These are phyloP conservation scores for Colletotrichum theobromicola DNA, from an alignment of 2,329 filamentous ascomycete genomes.

Conservation along the genomic window DNA sequence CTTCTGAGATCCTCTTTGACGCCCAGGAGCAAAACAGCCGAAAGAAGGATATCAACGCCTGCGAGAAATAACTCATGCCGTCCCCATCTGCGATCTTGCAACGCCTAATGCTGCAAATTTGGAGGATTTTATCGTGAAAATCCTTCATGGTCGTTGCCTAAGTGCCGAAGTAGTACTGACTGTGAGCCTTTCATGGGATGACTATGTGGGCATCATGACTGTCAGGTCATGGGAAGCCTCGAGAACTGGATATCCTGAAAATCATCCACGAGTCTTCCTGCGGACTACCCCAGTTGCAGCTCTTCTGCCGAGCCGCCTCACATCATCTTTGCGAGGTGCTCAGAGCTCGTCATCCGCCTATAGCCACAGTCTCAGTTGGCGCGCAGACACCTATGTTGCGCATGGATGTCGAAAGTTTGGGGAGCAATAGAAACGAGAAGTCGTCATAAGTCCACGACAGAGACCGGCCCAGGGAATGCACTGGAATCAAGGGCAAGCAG, in stretches of 20 bases:
- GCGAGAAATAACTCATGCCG: neutral
- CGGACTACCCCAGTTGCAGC: neutral
- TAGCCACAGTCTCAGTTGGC: neutral
- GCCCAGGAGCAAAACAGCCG: neutral
- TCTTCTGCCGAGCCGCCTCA: neutral
- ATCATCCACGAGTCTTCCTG: neutral
- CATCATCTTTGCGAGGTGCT: neutral
- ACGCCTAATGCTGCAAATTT: neutral
- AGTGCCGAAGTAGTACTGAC: neutral
- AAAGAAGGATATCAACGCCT: neutral
- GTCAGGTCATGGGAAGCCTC: neutral
- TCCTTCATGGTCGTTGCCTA: neutral
- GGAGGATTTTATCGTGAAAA: neutral
- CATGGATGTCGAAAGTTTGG: neutral
- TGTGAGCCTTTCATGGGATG: neutral
- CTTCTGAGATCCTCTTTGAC: neutral
- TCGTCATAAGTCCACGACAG: neutral
- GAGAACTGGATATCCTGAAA: neutral
- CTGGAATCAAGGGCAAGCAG: neutral
- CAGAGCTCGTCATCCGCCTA: neutral
- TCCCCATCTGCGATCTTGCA: constrained; percentile 5
- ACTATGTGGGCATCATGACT: neutral
- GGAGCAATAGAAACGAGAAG: neutral
- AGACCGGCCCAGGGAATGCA: neutral
- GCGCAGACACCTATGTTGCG: neutral